Evolutionary conservation across 148 eudicot species (phyloP).

Genomic region (Cornus suecica): DNA sequence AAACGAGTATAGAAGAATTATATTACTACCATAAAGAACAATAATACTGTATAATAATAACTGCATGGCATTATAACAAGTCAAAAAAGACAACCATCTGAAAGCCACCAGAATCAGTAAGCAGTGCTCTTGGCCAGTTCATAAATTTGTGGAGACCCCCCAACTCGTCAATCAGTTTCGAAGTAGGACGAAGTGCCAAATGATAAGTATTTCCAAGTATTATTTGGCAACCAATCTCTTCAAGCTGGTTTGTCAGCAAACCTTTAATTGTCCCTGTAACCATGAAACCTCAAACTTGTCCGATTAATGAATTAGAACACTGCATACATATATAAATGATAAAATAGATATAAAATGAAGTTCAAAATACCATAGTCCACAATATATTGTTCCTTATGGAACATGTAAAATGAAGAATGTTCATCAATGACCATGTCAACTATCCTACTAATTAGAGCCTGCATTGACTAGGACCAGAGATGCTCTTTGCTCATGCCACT

Average conservation of each 20-base stretch:
- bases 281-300: conserved; percentile 8
- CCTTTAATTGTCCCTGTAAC: conserved; percentile 82
- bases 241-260: conserved; percentile 72
- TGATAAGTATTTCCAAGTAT: conserved; percentile 93
- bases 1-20: background rate
- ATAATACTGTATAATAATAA: conserved; percentile 1
- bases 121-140: conserved; percentile 93
- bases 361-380: background rate
- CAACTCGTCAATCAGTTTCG: conserved; percentile 78
- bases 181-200: conserved; percentile 85
- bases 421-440: background rate
- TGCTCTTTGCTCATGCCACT: conserved; percentile 7
- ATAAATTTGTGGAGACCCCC: conserved; percentile 91
- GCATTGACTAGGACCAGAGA: conserved; percentile 3
- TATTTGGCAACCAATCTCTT: conserved; percentile 91
- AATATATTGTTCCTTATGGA: background rate
- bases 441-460: background rate
- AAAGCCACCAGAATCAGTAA: conserved; percentile 95
- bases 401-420: background rate
- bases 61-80: background rate
- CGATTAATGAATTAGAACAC: conserved; percentile 1
- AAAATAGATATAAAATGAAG: background rate
- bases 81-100: conserved; percentile 60
- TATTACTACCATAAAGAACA: background rate
- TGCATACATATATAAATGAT: background rate